Conservation (phyloP, 352 stramenopile genomes). For the Globisporangium polare region DNA sequence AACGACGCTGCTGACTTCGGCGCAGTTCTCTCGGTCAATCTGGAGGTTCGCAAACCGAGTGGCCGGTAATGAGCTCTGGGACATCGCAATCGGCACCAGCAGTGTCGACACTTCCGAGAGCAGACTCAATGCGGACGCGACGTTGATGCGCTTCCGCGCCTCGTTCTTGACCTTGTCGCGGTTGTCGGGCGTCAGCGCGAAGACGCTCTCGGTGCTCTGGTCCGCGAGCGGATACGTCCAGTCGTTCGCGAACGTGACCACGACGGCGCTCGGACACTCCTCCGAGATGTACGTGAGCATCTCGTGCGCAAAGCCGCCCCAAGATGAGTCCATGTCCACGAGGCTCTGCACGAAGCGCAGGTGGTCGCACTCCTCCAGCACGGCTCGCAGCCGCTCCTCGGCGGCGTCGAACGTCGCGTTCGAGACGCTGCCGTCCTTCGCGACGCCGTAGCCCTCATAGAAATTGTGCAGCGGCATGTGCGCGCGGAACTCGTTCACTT, state of each 20-base stretch:
- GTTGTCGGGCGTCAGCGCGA: constrained; percentile 26
- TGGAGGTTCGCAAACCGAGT: constrained; percentile 27
- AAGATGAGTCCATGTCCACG: constrained; percentile 81
- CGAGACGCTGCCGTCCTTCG: constrained; percentile 50
- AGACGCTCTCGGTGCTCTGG: constrained; percentile 39
- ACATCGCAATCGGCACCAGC: constrained; percentile 55
- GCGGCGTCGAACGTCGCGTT: constrained; percentile 50
- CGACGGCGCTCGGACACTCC: constrained; percentile 58
- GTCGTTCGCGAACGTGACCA: constrained; percentile 63
- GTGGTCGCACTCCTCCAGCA: constrained; percentile 68
- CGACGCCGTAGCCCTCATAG: constrained; percentile 51
- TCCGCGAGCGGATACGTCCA: constrained; percentile 62
- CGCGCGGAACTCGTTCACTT: constrained; percentile 71
- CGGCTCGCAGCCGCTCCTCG: constrained; percentile 53
- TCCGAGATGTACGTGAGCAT: constrained; percentile 68
- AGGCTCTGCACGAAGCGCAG: constrained; percentile 59
- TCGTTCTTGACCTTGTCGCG: constrained; percentile 60
- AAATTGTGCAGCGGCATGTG: constrained; percentile 82
- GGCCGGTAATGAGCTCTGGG: constrained; percentile 20
- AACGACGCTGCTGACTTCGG: constrained; percentile 26
- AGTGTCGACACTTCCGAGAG: constrained; percentile 55
- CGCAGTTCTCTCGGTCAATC: constrained; percentile 27
- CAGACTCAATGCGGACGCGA: constrained; percentile 56
- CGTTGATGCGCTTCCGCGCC: constrained; percentile 53
- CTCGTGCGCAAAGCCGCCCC: constrained; percentile 67